phyloP scores from a whole-genome alignment of 2,329 filamentous ascomycete species.

The Cercospora nicotianae region DNA sequence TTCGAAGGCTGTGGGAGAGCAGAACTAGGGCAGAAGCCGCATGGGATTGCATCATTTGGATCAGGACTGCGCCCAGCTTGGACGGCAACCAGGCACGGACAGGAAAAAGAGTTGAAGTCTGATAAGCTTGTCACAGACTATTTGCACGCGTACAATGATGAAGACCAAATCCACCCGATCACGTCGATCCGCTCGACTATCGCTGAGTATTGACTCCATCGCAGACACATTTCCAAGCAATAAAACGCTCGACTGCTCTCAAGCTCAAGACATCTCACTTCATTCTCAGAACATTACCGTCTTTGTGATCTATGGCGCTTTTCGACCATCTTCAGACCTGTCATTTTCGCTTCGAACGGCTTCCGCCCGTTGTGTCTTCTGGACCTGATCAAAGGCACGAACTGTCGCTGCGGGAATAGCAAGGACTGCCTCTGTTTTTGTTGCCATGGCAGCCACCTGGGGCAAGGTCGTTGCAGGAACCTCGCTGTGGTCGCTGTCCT shows the following conservation, averaged over 20 bases:
- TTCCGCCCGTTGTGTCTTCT: neutral
- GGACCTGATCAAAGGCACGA: neutral
- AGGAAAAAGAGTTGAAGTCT: too few relatives aligned
- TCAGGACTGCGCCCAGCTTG: neutral
- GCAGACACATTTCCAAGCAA: neutral
- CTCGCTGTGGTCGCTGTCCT: neutral
- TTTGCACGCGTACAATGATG: too few relatives aligned
- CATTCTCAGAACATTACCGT: too few relatives aligned
- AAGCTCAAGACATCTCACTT: neutral
- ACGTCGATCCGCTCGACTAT: neutral
- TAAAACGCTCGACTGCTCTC: neutral
- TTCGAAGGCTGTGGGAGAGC: slow-evolving; percentile 32
- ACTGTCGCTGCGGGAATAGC: neutral
- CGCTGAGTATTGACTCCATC: neutral
- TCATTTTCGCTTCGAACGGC: neutral
- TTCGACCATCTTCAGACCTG: neutral
- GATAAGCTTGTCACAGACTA: too few relatives aligned
- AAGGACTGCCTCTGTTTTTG: neutral
- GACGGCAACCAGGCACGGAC: neutral
- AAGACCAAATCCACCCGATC: too few relatives aligned
- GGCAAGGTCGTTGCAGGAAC: neutral
- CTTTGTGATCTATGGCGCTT: neutral
- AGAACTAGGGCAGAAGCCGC: neutral
- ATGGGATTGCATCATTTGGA: neutral
- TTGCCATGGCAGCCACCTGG: neutral